These are phyloP conservation scores for Darksidea phi DNA, from an alignment of 495 filamentous ascomycete species.

Conservation along the genomic window DNA sequence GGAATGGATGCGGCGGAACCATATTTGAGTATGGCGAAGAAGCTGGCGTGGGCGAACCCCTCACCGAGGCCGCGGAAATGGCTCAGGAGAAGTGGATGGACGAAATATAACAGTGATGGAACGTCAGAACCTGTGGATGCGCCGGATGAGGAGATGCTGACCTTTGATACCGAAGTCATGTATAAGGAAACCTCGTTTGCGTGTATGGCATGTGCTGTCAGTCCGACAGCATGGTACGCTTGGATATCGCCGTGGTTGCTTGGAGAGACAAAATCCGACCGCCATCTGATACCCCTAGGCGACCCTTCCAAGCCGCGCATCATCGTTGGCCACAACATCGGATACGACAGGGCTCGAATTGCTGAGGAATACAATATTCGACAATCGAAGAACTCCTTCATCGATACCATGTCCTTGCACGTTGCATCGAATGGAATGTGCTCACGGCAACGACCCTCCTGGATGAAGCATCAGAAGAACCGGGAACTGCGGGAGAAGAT, in stretches of 20 bases:
- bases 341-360: conserved; percentile 88
- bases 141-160: conserved; percentile 76
- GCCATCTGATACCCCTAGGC: conserved; percentile 84
- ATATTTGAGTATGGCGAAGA: conserved; percentile 72
- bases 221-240: conserved; percentile 87
- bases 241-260: conserved; percentile 97
- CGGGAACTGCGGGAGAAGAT: conserved; percentile 81
- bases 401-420: conserved; percentile 98
- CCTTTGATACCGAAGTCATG: conserved; percentile 96
- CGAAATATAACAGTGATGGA: conserved; percentile 80
- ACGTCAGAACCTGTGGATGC: conserved; percentile 66
- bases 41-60: conserved; percentile 63
- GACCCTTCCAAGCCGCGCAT: conserved; percentile 67
- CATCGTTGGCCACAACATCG: conserved; percentile 92
- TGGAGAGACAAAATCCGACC: conserved; percentile 70
- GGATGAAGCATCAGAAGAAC: conserved; percentile 93
- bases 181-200: conserved; percentile 88
- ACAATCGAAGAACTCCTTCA: conserved; percentile 79
- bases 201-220: conserved; percentile 92
- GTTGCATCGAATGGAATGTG: conserved; percentile 99
- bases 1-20: conserved; percentile 86
- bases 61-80: conserved; percentile 78
- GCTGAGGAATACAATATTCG: conserved; percentile 82
- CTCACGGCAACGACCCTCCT: conserved; percentile 89
- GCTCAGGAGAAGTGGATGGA: conserved; percentile 84